Evolutionary conservation across 2,329 filamentous ascomycete species (phyloP).

Genomic region (Claviceps monticola): DNA sequence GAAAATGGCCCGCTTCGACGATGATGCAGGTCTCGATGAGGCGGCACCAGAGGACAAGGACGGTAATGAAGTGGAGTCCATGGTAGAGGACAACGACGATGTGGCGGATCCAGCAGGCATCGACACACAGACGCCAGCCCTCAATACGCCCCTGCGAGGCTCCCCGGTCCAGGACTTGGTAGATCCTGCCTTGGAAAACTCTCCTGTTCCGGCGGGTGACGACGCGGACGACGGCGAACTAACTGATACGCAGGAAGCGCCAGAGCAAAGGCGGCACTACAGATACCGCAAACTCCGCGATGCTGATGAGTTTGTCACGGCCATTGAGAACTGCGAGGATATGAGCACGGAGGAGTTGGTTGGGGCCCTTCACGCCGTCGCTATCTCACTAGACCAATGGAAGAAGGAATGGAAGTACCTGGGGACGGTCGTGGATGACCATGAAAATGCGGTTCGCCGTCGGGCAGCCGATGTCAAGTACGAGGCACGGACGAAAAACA

Average conservation of each 20-base stretch:
- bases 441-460: slow-evolving; percentile 41
- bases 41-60: slow-evolving; percentile 16
- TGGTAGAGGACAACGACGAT: slow-evolving; percentile 21
- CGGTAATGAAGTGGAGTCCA: slow-evolving; percentile 15
- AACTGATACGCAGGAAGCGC: slow-evolving; percentile 20
- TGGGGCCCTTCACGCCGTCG: slow-evolving; percentile 28
- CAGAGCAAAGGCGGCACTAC: slow-evolving; percentile 20
- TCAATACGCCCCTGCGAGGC: slow-evolving; percentile 24
- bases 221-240: slow-evolving; percentile 23
- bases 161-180: slow-evolving; percentile 26
- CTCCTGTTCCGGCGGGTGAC: slow-evolving; percentile 23
- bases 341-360: slow-evolving; percentile 34
- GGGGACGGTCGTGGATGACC: slow-evolving; percentile 38
- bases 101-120: slow-evolving; percentile 14
- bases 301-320: slow-evolving; percentile 32
- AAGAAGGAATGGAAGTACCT: slow-evolving; percentile 40
- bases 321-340: slow-evolving; percentile 35
- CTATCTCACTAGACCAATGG: slow-evolving; percentile 33
- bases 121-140: slow-evolving; percentile 22
- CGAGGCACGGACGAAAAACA: slow-evolving; percentile 29
- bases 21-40: slow-evolving; percentile 18
- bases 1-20: slow-evolving; percentile 18
- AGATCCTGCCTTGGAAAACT: slow-evolving; percentile 23
- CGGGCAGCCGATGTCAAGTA: slow-evolving; percentile 34
- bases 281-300: slow-evolving; percentile 37